Conservation (phyloP, 352 stramenopile genomes). For the Phytopythium montanum region DNA sequence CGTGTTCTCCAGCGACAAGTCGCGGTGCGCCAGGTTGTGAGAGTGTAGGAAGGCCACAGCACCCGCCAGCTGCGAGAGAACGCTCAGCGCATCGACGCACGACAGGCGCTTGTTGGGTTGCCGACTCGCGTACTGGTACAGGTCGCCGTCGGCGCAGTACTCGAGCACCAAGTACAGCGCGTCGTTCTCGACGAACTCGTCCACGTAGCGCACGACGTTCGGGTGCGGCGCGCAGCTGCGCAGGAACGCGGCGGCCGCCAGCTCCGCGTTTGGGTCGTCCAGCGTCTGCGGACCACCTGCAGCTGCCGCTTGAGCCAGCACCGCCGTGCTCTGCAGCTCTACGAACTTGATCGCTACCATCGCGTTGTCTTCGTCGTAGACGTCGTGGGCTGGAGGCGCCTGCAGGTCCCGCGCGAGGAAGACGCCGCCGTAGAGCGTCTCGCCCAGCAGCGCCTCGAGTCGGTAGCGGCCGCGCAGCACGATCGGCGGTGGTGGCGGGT, state of each 20-base stretch:
- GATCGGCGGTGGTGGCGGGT: no score
- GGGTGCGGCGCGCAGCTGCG: no score
- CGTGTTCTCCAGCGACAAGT: constrained; percentile 7
- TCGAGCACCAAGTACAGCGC: no score
- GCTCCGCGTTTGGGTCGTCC: not conserved
- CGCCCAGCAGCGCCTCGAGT: not conserved
- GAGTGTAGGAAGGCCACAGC: not conserved
- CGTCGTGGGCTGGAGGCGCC: not conserved
- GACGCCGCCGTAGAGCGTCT: not conserved
- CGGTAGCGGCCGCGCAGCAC: not conserved
- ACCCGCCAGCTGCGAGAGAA: no score
- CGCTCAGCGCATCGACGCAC: no score
- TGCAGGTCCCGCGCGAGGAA: not conserved
- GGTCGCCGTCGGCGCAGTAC: no score
- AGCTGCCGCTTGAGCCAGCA: not conserved
- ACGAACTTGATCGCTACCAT: constrained; percentile 6
- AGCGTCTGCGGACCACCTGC: not conserved
- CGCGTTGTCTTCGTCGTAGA: not conserved
- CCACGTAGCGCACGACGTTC: no score
- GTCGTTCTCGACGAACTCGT: no score
- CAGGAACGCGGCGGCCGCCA: not conserved
- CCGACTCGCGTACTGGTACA: no score
- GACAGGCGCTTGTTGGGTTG: no score
- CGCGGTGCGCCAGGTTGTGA: no score
- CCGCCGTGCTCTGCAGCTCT: not conserved